These are phyloP conservation scores for Borealophlyctis nickersoniae DNA, from an alignment of 192 early-diverging fungal species.

Conservation along the genomic window DNA sequence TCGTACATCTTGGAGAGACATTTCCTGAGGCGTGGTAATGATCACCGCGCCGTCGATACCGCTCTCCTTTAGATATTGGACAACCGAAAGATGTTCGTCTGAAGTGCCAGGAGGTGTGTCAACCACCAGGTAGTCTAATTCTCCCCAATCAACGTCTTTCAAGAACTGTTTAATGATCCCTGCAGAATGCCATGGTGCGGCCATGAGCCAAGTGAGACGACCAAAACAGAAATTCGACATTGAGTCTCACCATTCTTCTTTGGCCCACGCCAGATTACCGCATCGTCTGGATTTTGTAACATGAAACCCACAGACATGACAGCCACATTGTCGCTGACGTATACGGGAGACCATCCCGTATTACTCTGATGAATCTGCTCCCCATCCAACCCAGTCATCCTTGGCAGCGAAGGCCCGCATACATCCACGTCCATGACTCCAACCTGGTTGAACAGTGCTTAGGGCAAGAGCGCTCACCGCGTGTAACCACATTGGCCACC, in stretches of 20 bases:
- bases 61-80: constrained; percentile 81
- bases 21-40: constrained; percentile 95
- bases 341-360: constrained; percentile 68
- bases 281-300: constrained; percentile 80
- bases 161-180: constrained; percentile 98
- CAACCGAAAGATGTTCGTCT: constrained; percentile 93
- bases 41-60: constrained; percentile 80
- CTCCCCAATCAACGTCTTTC: constrained; percentile 94
- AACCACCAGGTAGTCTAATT: constrained; percentile 89
- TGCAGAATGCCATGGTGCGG: constrained; percentile 21
- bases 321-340: constrained; percentile 48
- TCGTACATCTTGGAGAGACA: constrained; percentile 55
- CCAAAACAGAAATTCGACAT: constrained; percentile 9
- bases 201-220: no score
- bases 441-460: constrained; percentile 41
- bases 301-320: constrained; percentile 99
- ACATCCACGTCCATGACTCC: constrained; percentile 96
- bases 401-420: constrained; percentile 94
- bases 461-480: no score
- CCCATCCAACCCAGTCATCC: constrained; percentile 89
- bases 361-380: constrained; percentile 87
- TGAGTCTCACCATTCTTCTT: constrained; percentile 86
- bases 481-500: not conserved
- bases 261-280: constrained; percentile 97
- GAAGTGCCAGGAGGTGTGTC: constrained; percentile 98